Evolutionary conservation across 1,139 yeast species (phyloP), one percentile per base, ranked within the genome.

Genomic region (Geotrichum phurueaensis): DNA sequence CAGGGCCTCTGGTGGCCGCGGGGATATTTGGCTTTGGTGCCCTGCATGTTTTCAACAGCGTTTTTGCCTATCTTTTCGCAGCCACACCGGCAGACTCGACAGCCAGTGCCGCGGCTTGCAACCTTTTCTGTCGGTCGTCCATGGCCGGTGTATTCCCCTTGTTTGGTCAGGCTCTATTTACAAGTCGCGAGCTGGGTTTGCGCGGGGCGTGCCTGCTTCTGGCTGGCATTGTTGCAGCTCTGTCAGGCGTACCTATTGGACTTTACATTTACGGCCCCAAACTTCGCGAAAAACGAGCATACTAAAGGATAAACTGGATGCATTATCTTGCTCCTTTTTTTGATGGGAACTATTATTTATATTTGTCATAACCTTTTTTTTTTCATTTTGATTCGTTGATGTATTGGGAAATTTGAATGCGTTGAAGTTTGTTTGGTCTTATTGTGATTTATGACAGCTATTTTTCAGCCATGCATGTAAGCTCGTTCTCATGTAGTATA

Each of bases 31-130:
- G 86, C 0, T 74, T 79, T 65, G 86, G 86, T 0, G 74, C 80
- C 63, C 79, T 82, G 64, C 74, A 80, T 68, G 75, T 81, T 68
- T 73, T 76, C 78, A 65, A 79, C 73, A 71, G 79, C 70, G 69
- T 76, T 66, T 69, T 83, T 65, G 74, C 78, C 51, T 84, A 84
- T 65, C 75, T 84, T 48, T 81, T 80, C n/a, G 82, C 81, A 69
- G 80, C 83, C 0, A 84, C 82, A 67, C 72, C 78, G 51, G 72
- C 73, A 10, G 79, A 78, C 62, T n/a, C 47, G 13, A 82, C 86
- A 20, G 90, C 90, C 0, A 82, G 87, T 22, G 89, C 87, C 0
- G 74, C 85, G 72, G 89, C 89, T 10, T 87, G 88, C 13, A 85
- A 84, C 69, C 81, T 84, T 56, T 78, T 85, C 63, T 75, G 84